Evolutionary conservation across 2,329 filamentous ascomycete genomes (phyloP).

Genomic region (Fonsecaea pugnacius): DNA sequence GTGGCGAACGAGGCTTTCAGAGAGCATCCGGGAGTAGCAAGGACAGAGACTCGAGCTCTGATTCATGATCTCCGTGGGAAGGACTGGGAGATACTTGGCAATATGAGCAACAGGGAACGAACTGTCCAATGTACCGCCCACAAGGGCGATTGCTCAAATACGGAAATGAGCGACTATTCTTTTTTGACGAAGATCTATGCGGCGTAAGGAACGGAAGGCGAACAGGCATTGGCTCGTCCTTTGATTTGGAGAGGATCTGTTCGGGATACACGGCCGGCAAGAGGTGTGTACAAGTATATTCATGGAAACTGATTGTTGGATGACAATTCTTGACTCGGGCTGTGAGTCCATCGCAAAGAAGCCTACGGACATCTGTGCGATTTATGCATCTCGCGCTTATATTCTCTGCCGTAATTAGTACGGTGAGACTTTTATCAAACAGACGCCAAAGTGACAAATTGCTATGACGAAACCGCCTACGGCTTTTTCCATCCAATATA

Average conservation of each 20-base stretch:
- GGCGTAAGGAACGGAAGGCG: not conserved
- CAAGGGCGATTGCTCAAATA: not conserved
- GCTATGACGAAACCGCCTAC: conserved; percentile 12
- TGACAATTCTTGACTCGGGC: not conserved
- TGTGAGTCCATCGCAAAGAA: not conserved
- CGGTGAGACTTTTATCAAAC: not conserved
- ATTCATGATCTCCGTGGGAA: not conserved
- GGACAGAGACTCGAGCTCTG: conserved; percentile 18
- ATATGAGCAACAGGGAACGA: not conserved
- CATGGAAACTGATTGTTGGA: not conserved
- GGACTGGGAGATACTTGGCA: not conserved
- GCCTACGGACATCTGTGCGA: not conserved
- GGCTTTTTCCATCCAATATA: not conserved
- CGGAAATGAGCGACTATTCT: not conserved
- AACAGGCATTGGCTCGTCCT: not conserved
- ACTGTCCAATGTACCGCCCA: not conserved
- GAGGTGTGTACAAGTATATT: not conserved
- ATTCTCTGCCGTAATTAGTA: not conserved
- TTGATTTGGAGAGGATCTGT: not conserved
- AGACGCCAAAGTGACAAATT: not conserved
- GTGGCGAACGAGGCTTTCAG: conserved; percentile 33
- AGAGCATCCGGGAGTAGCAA: conserved; percentile 24
- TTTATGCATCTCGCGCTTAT: not conserved
- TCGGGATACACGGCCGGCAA: not conserved
- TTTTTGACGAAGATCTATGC: not conserved